phyloP scores from a whole-genome alignment of 345 rosid species.

The Ailanthus altissimus region DNA sequence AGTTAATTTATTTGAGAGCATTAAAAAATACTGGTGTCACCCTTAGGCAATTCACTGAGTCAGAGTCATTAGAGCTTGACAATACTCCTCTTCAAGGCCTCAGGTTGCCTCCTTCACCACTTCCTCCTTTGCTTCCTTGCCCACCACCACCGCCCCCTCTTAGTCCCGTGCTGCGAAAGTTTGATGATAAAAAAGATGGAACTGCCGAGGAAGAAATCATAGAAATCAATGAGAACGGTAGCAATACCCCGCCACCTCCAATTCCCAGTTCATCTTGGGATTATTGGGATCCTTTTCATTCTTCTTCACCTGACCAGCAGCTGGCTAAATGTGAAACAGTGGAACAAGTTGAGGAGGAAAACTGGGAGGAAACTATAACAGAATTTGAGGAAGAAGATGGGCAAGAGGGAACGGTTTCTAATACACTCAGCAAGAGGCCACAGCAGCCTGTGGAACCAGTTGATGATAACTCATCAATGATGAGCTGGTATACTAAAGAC shows the following conservation, averaged over 20 bases:
- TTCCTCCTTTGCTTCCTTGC: slow-evolving; percentile 59
- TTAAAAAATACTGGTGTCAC: slow-evolving; percentile 85
- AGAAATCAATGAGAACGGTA: slow-evolving; percentile 38
- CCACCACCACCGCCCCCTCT: slow-evolving; percentile 83
- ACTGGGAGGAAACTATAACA: slow-evolving; percentile 68
- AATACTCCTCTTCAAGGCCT: slow-evolving; percentile 40
- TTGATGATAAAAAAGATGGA: slow-evolving; percentile 33
- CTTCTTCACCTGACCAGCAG: slow-evolving; percentile 28
- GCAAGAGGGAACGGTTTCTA: slow-evolving; percentile 40
- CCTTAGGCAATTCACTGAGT: slow-evolving; percentile 89
- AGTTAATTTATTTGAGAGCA: slow-evolving; percentile 72
- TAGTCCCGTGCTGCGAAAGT: slow-evolving; percentile 55
- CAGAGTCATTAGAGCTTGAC: slow-evolving; percentile 74
- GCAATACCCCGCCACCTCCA: slow-evolving; percentile 43
- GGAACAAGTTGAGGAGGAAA: slow-evolving; percentile 55
- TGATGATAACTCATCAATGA: slow-evolving; percentile 57
- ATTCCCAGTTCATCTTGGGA: slow-evolving; percentile 49
- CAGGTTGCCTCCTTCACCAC: slow-evolving; percentile 43
- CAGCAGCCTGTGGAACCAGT: slow-evolving; percentile 38
- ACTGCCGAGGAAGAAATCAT: slow-evolving; percentile 41
- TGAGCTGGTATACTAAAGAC: slow-evolving; percentile 57
- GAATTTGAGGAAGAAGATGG: slow-evolving; percentile 68
- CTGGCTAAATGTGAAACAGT: slow-evolving; percentile 31
- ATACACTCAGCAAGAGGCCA: slow-evolving; percentile 38
- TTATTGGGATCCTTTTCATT: slow-evolving; percentile 50